Evolutionary conservation across 352 stramenopile genomes (phyloP).

Genomic region (Stephanocyclus meneghinianus): DNA sequence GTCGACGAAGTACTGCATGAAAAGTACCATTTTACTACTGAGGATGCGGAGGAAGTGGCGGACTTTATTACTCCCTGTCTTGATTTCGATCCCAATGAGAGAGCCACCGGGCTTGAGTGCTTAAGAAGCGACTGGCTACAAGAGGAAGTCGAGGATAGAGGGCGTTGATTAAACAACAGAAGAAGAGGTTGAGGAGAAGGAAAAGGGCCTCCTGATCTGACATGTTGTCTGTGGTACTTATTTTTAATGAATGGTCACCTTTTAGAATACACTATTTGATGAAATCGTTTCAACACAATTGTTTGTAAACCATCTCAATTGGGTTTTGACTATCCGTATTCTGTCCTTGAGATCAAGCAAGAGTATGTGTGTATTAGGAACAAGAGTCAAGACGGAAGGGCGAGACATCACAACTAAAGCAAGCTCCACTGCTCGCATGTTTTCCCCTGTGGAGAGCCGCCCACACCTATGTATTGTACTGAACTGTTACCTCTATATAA

Average conservation of each 20-base stretch:
- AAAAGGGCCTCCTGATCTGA: too few species aligned
- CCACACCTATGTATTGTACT: too few species aligned
- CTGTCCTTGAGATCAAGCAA: too few species aligned
- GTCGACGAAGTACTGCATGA: slow-evolving; percentile 94
- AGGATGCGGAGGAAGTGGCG: slow-evolving; percentile 88
- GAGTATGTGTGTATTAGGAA: too few species aligned
- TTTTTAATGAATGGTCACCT: too few species aligned
- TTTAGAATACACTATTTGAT: neutral
- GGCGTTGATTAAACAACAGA: neutral
- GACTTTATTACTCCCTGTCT: slow-evolving; percentile 95
- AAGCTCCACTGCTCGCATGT: too few species aligned
- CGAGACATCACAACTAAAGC: too few species aligned
- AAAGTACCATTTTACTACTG: slow-evolving; percentile 91
- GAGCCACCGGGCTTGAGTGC: slow-evolving; percentile 90
- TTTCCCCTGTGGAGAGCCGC: too few species aligned
- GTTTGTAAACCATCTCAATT: neutral
- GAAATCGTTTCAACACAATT: neutral
- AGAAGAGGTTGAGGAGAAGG: too few species aligned
- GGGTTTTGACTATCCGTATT: neutral
- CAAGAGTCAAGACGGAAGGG: too few species aligned
- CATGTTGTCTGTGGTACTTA: too few species aligned
- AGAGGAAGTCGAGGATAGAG: slow-evolving; percentile 33
- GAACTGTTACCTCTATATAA: too few species aligned
- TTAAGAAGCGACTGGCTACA: slow-evolving; percentile 93
- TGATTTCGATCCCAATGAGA: slow-evolving; percentile 86